phyloP scores from a whole-genome alignment of 345 rosid species.

The Salix suchowensis region DNA sequence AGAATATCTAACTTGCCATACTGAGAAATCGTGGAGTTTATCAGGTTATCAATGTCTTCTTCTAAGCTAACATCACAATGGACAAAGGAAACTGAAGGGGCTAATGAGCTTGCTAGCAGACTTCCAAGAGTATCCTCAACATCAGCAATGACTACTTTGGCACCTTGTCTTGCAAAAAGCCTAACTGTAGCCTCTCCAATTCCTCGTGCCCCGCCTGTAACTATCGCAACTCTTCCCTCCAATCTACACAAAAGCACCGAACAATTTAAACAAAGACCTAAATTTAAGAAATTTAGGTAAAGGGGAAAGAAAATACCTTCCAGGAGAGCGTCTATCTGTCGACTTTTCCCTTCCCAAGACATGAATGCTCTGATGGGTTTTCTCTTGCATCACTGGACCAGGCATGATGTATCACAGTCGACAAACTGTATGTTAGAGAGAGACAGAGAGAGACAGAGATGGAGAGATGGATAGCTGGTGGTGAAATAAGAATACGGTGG shows the following conservation, averaged over 20 bases:
- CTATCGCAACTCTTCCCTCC: slow-evolving; percentile 72
- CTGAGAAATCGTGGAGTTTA: slow-evolving; percentile 45
- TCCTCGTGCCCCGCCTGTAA: slow-evolving; percentile 83
- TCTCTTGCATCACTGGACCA: slow-evolving; percentile 50
- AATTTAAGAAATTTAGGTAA: neutral
- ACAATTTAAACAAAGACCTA: neutral
- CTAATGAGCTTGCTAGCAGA: slow-evolving; percentile 40
- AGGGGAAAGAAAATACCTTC: slow-evolving; percentile 37
- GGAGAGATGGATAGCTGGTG: too few species aligned
- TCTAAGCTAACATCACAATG: slow-evolving; percentile 68
- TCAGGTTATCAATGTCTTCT: slow-evolving; percentile 51
- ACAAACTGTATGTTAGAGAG: neutral
- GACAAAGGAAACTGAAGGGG: slow-evolving; percentile 47
- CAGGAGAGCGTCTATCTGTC: slow-evolving; percentile 25
- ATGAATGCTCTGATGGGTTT: slow-evolving; percentile 41
- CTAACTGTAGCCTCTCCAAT: slow-evolving; percentile 72
- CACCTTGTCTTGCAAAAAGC: slow-evolving; percentile 67
- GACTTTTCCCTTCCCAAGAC: slow-evolving; percentile 30
- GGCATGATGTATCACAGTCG: slow-evolving; percentile 30
- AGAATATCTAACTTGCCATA: slow-evolving; percentile 55
- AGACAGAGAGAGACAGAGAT: too few species aligned
- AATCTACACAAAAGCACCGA: slow-evolving; percentile 33
- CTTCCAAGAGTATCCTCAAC: slow-evolving; percentile 50
- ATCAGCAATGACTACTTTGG: slow-evolving; percentile 74
- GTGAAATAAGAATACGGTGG: too few species aligned